Base-by-base conservation (phyloP, 176 grass and related monocot genomes). In the Oryza nivara region DNA sequence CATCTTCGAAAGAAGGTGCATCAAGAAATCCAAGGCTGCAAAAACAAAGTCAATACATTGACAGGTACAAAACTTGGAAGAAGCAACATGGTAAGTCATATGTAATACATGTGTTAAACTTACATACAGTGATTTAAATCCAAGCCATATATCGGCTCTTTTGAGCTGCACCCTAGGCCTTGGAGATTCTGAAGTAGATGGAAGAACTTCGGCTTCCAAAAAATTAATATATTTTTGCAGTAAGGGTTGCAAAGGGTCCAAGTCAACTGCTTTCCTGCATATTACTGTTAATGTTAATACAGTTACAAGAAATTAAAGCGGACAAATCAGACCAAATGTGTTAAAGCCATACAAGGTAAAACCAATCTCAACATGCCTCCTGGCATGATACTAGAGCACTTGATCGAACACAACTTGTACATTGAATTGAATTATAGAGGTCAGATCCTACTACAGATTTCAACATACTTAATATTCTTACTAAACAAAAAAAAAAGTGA, bases 111-210 rank as follows among this genome's bases (percentile, higher is more conserved):
- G n/a, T 92, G 66, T 85, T 77, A 86, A 77, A 93, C 74, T 88
- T 87, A 92, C 96, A 92, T 98, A 98, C 96, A 98, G 72, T 98
- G 96, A 93, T 89, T 98, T 98, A 88, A 98, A 93, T 90, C 96
- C 96, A 83, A 95, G 93, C 96, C 96, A 98, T 85, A 98, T 84
- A 80, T 98, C 89, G 0, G 84, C 70, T 80, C 93, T 86, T 90
- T 93, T 88, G 61, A 95, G 96, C 74, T 90, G 96, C 82, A 93
- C 83, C 86, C 96, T 95, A 69, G 91, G 89, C 63, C 96, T 95
- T 26, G 43, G 82, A 80, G 79, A 73, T 63, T 95, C 89, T 51
- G 72, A 80, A 70, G 74, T 89, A 75, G 93, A 90, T 73, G 91
- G 91, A 43, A 87, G 67, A 89, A 85, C 87, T 66, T 98, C 96